These are phyloP conservation scores for Syncephalastrum sp. DNA, from an alignment of 371 early-diverging fungal species.

Conservation along the genomic window DNA sequence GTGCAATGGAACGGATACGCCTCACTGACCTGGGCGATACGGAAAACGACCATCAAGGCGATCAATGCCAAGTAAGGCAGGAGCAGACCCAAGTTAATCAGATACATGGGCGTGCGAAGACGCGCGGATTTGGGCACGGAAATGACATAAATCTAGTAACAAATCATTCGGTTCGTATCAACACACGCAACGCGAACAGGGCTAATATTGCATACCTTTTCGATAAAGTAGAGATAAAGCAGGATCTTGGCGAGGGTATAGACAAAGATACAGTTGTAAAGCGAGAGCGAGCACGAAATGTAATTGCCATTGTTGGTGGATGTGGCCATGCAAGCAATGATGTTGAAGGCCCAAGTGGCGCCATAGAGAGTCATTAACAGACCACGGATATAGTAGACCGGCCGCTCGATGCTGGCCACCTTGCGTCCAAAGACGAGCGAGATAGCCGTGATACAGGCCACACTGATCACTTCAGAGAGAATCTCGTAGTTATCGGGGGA, in stretches of 20 bases:
- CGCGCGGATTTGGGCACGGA: slow-evolving; percentile 24
- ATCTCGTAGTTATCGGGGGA: slow-evolving; percentile 50
- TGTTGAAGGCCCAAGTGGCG: slow-evolving; percentile 48
- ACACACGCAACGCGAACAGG: slow-evolving; percentile 9
- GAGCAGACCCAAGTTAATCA: slow-evolving; percentile 32
- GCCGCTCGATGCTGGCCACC: slow-evolving; percentile 43
- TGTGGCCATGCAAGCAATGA: slow-evolving; percentile 50
- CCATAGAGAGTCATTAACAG: slow-evolving; percentile 42
- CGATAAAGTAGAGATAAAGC: slow-evolving; percentile 54
- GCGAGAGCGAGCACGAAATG: slow-evolving; percentile 48
- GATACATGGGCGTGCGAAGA: slow-evolving; percentile 25
- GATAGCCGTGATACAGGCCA: slow-evolving; percentile 49
- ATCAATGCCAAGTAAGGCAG: slow-evolving; percentile 38
- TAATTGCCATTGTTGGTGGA: slow-evolving; percentile 57
- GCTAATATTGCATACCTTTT: slow-evolving; percentile 42
- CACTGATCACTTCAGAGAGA: slow-evolving; percentile 45
- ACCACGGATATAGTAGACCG: slow-evolving; percentile 48
- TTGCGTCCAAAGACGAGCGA: slow-evolving; percentile 58
- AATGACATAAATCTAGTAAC: slow-evolving; percentile 21
- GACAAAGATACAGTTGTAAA: slow-evolving; percentile 37
- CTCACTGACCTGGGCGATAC: slow-evolving; percentile 20
- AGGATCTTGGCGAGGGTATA: slow-evolving; percentile 46
- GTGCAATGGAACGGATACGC: slow-evolving; percentile 34
- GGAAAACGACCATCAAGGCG: slow-evolving; percentile 32
- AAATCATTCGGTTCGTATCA: slow-evolving; percentile 8